Base-by-base conservation (phyloP, 305 asterid species). In the Fraxinus greggii region DNA sequence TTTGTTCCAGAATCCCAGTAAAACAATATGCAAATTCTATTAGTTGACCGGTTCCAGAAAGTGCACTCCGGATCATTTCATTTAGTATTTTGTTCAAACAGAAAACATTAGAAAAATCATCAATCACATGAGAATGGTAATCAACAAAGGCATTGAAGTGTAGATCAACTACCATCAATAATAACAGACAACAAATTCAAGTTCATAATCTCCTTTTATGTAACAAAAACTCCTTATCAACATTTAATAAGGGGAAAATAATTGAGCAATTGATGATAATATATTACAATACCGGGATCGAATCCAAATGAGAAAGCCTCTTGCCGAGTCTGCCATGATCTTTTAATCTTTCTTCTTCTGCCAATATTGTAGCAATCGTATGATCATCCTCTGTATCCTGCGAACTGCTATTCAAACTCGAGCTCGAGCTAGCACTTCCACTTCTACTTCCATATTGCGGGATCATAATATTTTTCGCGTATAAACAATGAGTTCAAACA, bases 361-460 rank as follows among this genome's bases (percentile, higher is more conserved):
- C 97, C 83, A 95, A 89, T 56, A 93, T 88, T 19, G 81, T 85
- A 42, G 98, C 99, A 85, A 95, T 94, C 42, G 97, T 87, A 54
- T 91, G 98, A 90, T 95, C 99, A 87, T 95, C 99, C 86, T 95
- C 98, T 31, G 97, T 93, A 81, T 89, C 94, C 2, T 89, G 89
- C 15, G 92, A 86, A 73, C 94, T 93, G 78, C 97, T 90, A 84
- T 91, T 90, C 91, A 88, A 84, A 81, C 97, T 94, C 82, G 97
- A 91, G 79, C 93, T 91, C 77, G 95, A 88, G 84, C 95, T 93
- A 6, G 90, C 70, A 59, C 92, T 88, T 74, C 86, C 87, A 86
- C 88, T 89, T 32, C 91, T 83, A 75, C 19, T 67, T 69, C 40
- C 75, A 69, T 69, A 69, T 12, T 69, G 36, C 35, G 33, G 35